These are phyloP conservation scores for Ustanciosporium gigantosporum DNA, from an alignment of 1,284 basidiomycete genomes.

Conservation along the genomic window DNA sequence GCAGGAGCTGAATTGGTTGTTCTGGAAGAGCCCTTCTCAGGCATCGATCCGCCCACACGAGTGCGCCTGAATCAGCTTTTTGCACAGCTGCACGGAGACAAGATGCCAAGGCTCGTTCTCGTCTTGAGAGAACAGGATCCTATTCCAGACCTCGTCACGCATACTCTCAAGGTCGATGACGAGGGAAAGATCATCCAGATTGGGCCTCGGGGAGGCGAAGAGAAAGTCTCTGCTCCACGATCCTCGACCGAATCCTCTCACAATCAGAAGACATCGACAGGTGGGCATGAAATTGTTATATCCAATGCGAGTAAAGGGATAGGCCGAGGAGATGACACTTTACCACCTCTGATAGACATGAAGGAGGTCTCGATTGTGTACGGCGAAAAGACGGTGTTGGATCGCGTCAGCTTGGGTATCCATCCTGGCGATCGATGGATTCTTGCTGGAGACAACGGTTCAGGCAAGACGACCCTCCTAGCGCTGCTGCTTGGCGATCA, in stretches of 20 bases:
- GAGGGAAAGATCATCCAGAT: constrained; percentile 64
- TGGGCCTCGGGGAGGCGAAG: constrained; percentile 55
- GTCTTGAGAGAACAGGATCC: constrained; percentile 79
- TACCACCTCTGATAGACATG: constrained; percentile 68
- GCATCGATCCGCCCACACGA: constrained; percentile 28
- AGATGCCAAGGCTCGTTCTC: constrained; percentile 69
- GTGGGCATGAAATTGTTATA: constrained; percentile 15
- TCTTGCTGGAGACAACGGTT: constrained; percentile 64
- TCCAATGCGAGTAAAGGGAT: constrained; percentile 5
- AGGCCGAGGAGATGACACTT: constrained; percentile 18
- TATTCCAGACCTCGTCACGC: constrained; percentile 79
- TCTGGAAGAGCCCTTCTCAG: constrained; percentile 48
- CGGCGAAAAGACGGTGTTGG: constrained; percentile 67
- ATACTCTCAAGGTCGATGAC: constrained; percentile 70
- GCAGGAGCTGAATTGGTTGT: constrained; percentile 67
- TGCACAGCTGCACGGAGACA: constrained; percentile 66
- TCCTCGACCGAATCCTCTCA: neutral
- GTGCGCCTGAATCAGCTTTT: constrained; percentile 61
- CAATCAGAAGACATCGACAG: no score
- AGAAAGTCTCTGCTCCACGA: neutral
- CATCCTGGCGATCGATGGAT: constrained; percentile 34
- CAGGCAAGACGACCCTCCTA: constrained; percentile 93
- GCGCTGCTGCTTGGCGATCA: constrained; percentile 90
- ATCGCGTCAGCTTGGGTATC: constrained; percentile 38
- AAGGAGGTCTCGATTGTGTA: constrained; percentile 75